A percentile compares a stretch with the other conserved stretches of the same genome.
phyloP scores from a whole-genome alignment of 108 stramenopile species.

The Conticribra guillardii region DNA sequence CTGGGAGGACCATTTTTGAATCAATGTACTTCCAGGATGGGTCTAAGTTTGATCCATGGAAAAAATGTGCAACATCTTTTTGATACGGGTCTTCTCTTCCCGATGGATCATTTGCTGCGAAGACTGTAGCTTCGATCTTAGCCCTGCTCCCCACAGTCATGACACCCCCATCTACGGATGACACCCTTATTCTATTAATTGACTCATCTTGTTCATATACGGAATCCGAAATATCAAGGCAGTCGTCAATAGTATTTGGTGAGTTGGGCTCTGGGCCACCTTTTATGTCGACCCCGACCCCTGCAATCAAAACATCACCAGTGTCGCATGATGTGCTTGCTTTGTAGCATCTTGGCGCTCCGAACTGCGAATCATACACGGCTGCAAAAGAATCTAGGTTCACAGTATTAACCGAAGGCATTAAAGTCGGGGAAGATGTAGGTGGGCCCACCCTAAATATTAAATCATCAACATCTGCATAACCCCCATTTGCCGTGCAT shows the following conservation, averaged over 20 bases:
- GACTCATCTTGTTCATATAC: conserved; percentile 9
- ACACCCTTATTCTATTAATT: conserved; percentile 3
- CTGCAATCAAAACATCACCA: neutral
- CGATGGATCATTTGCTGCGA: conserved; percentile 1
- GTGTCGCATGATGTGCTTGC: conserved; percentile 4
- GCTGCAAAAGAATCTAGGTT: too few relatives aligned
- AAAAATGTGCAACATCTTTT: neutral
- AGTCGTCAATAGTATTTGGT: conserved; percentile 12
- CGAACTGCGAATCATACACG: conserved; percentile 4
- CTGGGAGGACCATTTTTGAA: neutral
- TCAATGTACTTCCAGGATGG: neutral
- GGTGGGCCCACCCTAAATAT: neutral
- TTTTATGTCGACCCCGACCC: neutral
- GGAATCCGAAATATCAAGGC: neutral
- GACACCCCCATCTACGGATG: conserved; percentile 1
- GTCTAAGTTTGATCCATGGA: neutral
- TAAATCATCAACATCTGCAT: neutral
- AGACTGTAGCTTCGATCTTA: neutral
- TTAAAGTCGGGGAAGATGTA: too few relatives aligned
- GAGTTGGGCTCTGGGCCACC: neutral
- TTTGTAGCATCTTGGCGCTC: conserved; percentile 4
- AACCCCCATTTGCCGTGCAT: neutral
- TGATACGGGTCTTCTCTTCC: neutral
- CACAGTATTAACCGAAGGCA: too few relatives aligned
- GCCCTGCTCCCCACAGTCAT: neutral